Base-by-base conservation (phyloP, 805 yeast species). In the Metahyphopichia silvanorum region DNA sequence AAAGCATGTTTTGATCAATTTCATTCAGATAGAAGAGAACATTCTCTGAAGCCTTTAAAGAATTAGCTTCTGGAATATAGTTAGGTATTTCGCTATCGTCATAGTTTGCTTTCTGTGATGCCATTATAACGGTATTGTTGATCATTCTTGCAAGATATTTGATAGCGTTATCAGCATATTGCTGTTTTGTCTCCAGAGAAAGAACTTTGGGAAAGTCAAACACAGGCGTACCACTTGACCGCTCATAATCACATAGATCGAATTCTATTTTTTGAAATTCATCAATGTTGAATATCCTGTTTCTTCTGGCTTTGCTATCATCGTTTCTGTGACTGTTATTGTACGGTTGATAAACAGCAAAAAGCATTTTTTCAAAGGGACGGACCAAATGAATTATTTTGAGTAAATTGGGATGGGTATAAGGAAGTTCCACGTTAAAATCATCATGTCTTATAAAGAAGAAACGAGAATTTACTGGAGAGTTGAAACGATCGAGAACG, bases 401-500 rank as follows among this genome's bases (percentile, higher is more conserved):
- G 21, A 55, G 35, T 11, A 58, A 33, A 30, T 45, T 44, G 18
- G 45, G 41, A 40, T 54, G 48, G 20, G 40, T 34, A 40, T 53
- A 50, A 8, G 64, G 64, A 13, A 55, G 37, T 27, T 56, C 63
- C 20, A 56, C 36, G 37, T 62, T 57, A 44, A 53, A 60, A 42
- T 62, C 69, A 15, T 52, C 58, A 17, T 42, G 44, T 28, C 49
- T 44, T 25, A 61, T 51, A 33, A 58, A 52, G 20, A 57, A 38
- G 2, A 52, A 46, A 16, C 64, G 35, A 16, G 51, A 39, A 38
- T 53, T 56, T 9, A 51, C 43, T 12, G 57, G 34, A 6, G 56
- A 63, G 37, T 50, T 60, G 39, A 58, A 51, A 15, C 64, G 37
- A 38, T 62, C 69, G 27, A 61, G 36, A 3, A 60, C 37, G 33